These are phyloP conservation scores for Naumovozyma castellii DNA, from an alignment of 805 yeast genomes.

Conservation along the genomic window DNA sequence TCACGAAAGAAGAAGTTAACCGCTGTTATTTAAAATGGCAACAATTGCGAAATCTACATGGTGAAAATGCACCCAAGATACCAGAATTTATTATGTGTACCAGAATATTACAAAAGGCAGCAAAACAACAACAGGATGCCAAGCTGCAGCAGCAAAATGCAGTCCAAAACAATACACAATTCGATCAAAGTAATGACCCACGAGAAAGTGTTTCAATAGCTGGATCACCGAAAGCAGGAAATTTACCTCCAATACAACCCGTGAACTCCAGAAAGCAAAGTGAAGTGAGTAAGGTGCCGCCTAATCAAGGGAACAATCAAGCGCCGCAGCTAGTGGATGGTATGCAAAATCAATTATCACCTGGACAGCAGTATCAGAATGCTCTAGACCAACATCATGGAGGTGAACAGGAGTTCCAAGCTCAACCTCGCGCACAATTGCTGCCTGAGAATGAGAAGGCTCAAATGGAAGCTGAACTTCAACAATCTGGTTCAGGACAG, in stretches of 20 bases:
- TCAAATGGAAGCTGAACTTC: too few species aligned
- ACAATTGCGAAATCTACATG: constrained; percentile 29
- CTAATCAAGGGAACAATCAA: not conserved
- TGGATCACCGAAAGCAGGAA: not conserved
- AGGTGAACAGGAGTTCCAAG: too few species aligned
- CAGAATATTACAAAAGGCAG: constrained; percentile 28
- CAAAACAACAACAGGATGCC: constrained; percentile 26
- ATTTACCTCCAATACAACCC: not conserved
- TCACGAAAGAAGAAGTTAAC: constrained; percentile 30
- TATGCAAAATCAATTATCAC: not conserved
- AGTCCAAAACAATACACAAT: not conserved
- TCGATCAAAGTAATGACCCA: not conserved
- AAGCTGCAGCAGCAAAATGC: constrained; percentile 6
- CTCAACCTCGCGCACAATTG: too few species aligned
- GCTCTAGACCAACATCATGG: too few species aligned
- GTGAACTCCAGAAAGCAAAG: not conserved
- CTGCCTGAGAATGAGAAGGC: too few species aligned
- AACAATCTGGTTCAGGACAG: too few species aligned
- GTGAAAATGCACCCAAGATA: constrained; percentile 27
- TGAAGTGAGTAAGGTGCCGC: too few species aligned
- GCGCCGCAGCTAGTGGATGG: not conserved
- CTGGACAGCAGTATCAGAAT: too few species aligned
- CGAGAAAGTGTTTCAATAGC: not conserved
- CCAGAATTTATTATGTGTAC: constrained; percentile 31
- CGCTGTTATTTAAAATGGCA: constrained; percentile 32